Base-by-base conservation (phyloP, 768 basidiomycete species). In the Mrakia gelida region DNA sequence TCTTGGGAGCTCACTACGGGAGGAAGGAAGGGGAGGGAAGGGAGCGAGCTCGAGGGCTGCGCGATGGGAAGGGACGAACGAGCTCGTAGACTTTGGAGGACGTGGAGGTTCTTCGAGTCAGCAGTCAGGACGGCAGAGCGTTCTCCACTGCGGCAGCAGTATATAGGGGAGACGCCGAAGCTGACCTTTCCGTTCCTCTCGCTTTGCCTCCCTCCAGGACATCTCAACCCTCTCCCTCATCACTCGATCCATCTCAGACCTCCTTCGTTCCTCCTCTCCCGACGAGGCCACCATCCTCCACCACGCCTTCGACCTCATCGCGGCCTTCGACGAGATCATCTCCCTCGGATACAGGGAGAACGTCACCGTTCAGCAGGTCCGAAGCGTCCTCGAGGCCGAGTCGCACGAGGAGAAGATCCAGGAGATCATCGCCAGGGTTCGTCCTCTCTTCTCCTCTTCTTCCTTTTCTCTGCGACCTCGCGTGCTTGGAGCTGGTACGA, bases 271-370 rank as follows among this genome's bases (percentile, higher is more conserved):
- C 77, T 92, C 78, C 30, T 75, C 78, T 9, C 74, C 91, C 8
- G 92, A 93, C 77, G 94, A 96, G 85, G 88, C 91, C 71, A 94
- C 98, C 84, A 95, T 99, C 80, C 84, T 91, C 80, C 91, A 90
- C 82, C 92, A 95, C 85, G 89, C 93, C 4, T 98, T 98, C 81
- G 96, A 98, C 84, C 88, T 99, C 28, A 87, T 99, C 18, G 91
- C 93, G 71, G 95, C 95, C 8, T 98, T 98, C 83, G 97, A 98
- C 85, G 97, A 99, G 86, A 90, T 98, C 80, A 91, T 99, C 76
- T 93, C 91, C 81, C 83, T 97, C 81, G 96, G 97, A 3, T 87
- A 86, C 82, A 82, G 86, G 79, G 86, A 87, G 82, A 85, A 86
- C 73, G 86, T 87, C 43, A 86, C 85, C 72, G 82, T 87, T 26